Evolutionary conservation across 2,329 filamentous ascomycete species (phyloP), one percentile per base, ranked within the genome.

Genomic region (Fusarium nurragi): DNA sequence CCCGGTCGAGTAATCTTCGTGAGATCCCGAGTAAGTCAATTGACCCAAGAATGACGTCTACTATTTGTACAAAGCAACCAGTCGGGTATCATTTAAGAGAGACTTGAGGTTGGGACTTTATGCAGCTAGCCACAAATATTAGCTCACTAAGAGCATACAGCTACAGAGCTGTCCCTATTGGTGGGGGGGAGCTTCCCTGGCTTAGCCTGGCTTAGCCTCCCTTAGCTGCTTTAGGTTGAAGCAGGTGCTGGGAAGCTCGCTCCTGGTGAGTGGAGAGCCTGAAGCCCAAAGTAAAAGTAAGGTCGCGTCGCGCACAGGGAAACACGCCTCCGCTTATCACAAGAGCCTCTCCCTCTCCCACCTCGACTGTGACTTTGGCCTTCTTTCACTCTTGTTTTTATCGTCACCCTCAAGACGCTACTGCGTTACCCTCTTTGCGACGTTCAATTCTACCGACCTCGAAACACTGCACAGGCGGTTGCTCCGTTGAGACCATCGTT

Each of bases 281-380:
- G 51, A 54, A 22, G 25, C 45, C 50, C 51, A 32, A 60, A n/a
- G n/a, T n/a, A n/a, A n/a, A 54, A 60, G 34, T 60, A 60, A 56
- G 52, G 68, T 69, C 68, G 68, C 68, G 68, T 71, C 68, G 68
- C 68, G 68, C 61, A 66, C 67, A 68, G 51, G 38, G 55, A 59
- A 59, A 66, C 65, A 67, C 66, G 49, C 56, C 65, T 69, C 66
- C 60, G 66, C 59, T 69, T 67, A 69, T 64, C 65, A 56, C 64
- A 39, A 60, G 51, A 65, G 45, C 48, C 45, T 54, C 60, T 63
- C 67, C 57, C 55, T 69, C 67, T 64, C 55, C 48, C 58, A 64
- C 67, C 54, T 49, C 48, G 54, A 48, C 55, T 16, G n/a, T 34
- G 32, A 34, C 16, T 16, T n/a, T 34, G 32, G 32, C n/a, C 32